A percentile compares a stretch with the other conserved stretches of the same genome.
These are phyloP conservation scores for Arthroderma sp. DNA, from an alignment of 2,329 filamentous ascomycete genomes.

Conservation along the genomic window DNA sequence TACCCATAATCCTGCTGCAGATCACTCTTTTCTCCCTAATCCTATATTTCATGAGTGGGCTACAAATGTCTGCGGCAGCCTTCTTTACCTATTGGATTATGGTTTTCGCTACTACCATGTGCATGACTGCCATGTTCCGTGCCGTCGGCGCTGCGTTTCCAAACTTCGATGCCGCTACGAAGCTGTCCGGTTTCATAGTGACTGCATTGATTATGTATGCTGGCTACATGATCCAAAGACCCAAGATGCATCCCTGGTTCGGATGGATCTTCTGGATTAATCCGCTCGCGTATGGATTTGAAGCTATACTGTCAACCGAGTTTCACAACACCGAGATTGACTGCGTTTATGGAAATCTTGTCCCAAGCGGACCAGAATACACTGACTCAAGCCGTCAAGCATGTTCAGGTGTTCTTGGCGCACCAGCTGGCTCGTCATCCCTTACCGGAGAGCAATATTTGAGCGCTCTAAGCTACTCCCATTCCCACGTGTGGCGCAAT, in stretches of 20 bases:
- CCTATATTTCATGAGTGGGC: constrained; percentile 76
- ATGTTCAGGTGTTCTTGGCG: constrained; percentile 43
- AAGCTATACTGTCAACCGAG: constrained; percentile 70
- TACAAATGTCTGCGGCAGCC: constrained; percentile 55
- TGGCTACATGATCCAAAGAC: constrained; percentile 29
- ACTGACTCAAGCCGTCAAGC: constrained; percentile 28
- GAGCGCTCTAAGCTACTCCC: constrained; percentile 34
- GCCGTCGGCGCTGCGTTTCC: constrained; percentile 42
- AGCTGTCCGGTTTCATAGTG: constrained; percentile 36
- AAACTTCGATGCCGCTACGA: constrained; percentile 47
- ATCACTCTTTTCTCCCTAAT: constrained; percentile 61
- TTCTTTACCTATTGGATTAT: constrained; percentile 81
- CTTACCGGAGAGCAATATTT: constrained; percentile 42
- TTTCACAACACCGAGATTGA: constrained; percentile 52
- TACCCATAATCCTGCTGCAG: constrained; percentile 68
- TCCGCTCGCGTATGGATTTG: constrained; percentile 67
- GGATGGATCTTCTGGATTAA: constrained; percentile 73
- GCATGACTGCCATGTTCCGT: constrained; percentile 47
- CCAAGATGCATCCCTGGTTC: constrained; percentile 67
- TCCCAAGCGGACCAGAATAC: constrained; percentile 31
- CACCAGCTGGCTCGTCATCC: constrained; percentile 43
- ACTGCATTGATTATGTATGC: constrained; percentile 34
- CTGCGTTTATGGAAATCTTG: constrained; percentile 28
- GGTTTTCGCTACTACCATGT: constrained; percentile 54
- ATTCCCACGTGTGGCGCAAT: constrained; percentile 53